Base-by-base conservation (phyloP, 1,139 yeast genomes). In the Torulaspora globosa region DNA sequence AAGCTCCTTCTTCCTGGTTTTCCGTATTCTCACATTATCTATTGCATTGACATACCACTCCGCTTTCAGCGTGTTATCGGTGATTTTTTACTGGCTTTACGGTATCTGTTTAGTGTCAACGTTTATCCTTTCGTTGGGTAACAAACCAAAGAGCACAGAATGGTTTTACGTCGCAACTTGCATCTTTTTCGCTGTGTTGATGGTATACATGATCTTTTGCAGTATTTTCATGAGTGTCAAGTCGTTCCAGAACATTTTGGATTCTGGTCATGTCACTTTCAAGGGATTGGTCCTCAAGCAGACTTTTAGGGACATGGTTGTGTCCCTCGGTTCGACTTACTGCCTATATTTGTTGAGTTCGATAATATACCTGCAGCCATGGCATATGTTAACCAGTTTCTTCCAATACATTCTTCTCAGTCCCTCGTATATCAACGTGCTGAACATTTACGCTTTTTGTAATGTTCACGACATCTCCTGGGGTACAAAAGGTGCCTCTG, bases 381-480 rank as follows among this genome's bases (percentile, higher is more conserved):
- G 96, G 97, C 98, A 92, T 61, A 82, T 88, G 79, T 39, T 90
- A 39, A 84, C 95, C 11, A 84, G 95, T 45, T 83, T 92, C 40
- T 52, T 78, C n/a, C 97, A 89, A 68, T 90, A 90, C 68, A 74
- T 89, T 66, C 70, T 88, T 60, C 73, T 90, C 76, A 81, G 89
- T 66, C 97, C 97, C 5, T 81, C 94, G 3, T 90, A 88, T 63
- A 85, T 94, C 43, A 89, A 95, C 65, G 83, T 94, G 14, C 73
- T 84, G 56, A 88, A 83, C 65, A 84, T 90, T 34, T 90, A 88
- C 70, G 96, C 97, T 1, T 89, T 90, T 62, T 89, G 97, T 71
- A 90, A 90, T 66, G 84, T 95, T 50, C 97, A 90, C 68, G 97
- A 90, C 72, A 90, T 90, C 38, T 84, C 96, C 1, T 92, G 98